These are phyloP conservation scores for Boletellus deceptivus DNA, from an alignment of 1,284 basidiomycete species.

Conservation along the genomic window DNA sequence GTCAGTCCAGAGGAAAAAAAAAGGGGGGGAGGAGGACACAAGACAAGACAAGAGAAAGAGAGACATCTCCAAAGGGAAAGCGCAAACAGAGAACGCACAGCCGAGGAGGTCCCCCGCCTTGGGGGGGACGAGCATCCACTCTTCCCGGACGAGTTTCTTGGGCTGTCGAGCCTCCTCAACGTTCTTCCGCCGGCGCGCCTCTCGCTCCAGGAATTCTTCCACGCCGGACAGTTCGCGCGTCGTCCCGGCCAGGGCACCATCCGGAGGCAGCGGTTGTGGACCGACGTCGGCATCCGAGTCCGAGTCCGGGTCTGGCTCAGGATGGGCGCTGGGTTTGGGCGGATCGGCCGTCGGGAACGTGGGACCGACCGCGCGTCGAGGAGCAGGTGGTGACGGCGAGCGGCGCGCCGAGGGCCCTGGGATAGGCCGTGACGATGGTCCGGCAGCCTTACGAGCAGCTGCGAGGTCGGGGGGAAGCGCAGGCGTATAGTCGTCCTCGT, in stretches of 20 bases:
- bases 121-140: slow-evolving; percentile 95
- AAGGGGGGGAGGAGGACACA: too few species aligned
- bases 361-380: slow-evolving; percentile 38
- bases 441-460: slow-evolving; percentile 32
- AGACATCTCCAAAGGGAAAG: too few species aligned
- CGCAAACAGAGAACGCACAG: slow-evolving; percentile 45
- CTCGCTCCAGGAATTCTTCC: slow-evolving; percentile 75
- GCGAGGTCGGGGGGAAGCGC: slow-evolving; percentile 62
- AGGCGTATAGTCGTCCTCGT: slow-evolving; percentile 61
- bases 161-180: slow-evolving; percentile 72
- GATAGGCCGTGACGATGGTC: slow-evolving; percentile 12
- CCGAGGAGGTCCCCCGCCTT: slow-evolving; percentile 71
- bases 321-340: slow-evolving; percentile 45
- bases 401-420: slow-evolving; percentile 24
- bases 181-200: slow-evolving; percentile 68
- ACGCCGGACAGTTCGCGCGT: slow-evolving; percentile 50
- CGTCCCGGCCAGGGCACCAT: slow-evolving; percentile 28
- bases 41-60: too few species aligned
- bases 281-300: slow-evolving; percentile 76
- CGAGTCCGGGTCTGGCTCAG: slow-evolving; percentile 53
- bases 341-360: slow-evolving; percentile 32
- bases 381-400: slow-evolving; percentile 23
- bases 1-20: background rate
- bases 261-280: slow-evolving; percentile 62
- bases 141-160: slow-evolving; percentile 76